phyloP scores from a whole-genome alignment of 2,329 filamentous ascomycete genomes.

The Claviceps maximensis region DNA sequence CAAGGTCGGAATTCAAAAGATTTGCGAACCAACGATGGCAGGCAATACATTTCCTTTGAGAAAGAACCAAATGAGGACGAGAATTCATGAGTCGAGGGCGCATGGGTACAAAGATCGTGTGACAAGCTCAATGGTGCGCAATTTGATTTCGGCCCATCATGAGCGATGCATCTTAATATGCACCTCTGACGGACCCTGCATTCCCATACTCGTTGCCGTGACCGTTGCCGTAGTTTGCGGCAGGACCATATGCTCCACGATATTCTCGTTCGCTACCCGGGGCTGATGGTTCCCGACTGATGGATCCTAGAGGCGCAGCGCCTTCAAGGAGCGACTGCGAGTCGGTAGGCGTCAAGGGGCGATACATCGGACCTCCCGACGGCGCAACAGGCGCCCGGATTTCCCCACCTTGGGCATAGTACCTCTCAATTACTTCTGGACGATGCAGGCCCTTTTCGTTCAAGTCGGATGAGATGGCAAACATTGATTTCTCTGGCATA shows the following conservation, averaged over 20 bases:
- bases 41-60: no score
- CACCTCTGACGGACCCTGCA: neutral
- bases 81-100: neutral
- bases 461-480: conserved; percentile 27
- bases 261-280: conserved; percentile 3
- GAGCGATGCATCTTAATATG: neutral
- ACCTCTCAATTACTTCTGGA: conserved; percentile 22
- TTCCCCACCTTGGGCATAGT: conserved; percentile 13
- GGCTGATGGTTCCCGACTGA: conserved; percentile 8
- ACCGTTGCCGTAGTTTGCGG: conserved; percentile 9
- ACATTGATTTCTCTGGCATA: conserved; percentile 25
- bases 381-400: conserved; percentile 12
- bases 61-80: neutral
- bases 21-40: no score
- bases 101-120: neutral
- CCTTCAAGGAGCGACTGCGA: conserved; percentile 25
- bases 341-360: conserved; percentile 26
- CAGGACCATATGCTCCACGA: conserved; percentile 7
- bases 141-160: neutral
- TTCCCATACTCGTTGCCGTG: neutral
- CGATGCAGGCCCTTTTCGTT: conserved; percentile 21
- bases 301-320: conserved; percentile 26
- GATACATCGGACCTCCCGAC: conserved; percentile 17
- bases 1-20: neutral
- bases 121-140: neutral